Evolutionary conservation across 768 basidiomycete genomes (phyloP), one percentile per base, ranked within the genome.

Genomic region (Crucibulum laeve): DNA sequence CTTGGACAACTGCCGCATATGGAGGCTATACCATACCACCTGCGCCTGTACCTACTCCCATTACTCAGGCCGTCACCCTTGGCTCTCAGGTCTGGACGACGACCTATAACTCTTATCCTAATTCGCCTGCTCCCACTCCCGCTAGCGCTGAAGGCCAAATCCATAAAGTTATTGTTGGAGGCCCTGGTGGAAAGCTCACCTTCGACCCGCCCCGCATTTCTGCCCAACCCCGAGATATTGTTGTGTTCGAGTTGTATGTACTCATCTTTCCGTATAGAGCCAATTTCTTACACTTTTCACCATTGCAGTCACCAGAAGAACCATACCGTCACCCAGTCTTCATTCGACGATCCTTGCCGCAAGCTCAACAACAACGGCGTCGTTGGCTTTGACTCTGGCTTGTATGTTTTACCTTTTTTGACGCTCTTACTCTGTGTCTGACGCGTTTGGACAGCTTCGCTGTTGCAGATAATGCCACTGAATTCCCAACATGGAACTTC

Each of bases 321-420:
- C 62, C 82, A 84, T 64, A 76, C 76, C 5, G 79, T 80, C 18
- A 80, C 79, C 17, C 79, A 83, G 60, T 77, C 77, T 7, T 66
- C 75, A 3, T 84, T 85, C 58, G 73, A 66, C 34, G 71, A 74
- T 39, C 82, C 82, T 39, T 84, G 82, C 64, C 61, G 65, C 40
- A 67, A 61, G 30, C 55, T 77, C 42, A 65, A 65, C 44, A 61
- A 53, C 23, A 64, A 63, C 46, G 68, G 64, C 33, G 57, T 54
- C 14, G 61, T 62, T 47, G 78, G 73, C 23, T 75, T 82, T 58
- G 72, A 81, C 61, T 75, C 77, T 53, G 73, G 74, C 46, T 80
- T 83, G 78, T 77, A 55, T 56, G 75, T 59, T 14, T 33, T 42
- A 40, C 42, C 13, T 13, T 1, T 17, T 18, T 19, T 38, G 25